Evolutionary conservation across 305 asterid genomes (phyloP).

Genomic region (Rubia peregrina): DNA sequence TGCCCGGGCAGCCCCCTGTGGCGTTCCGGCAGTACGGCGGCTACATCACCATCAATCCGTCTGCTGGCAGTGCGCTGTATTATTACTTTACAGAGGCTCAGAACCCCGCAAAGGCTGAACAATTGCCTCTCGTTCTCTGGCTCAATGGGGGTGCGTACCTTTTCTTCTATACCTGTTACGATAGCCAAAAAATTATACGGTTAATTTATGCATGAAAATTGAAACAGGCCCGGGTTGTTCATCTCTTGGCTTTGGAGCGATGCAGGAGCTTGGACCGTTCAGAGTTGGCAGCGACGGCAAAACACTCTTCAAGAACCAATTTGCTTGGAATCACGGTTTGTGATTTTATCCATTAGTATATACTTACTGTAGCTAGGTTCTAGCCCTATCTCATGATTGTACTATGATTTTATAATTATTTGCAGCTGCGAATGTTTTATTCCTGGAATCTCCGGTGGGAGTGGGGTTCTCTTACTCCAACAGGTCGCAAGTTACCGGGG

Average conservation of each 20-base stretch:
- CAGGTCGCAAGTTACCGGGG: not conserved
- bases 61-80: slow-evolving; percentile 15
- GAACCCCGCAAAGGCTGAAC: not conserved
- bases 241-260: slow-evolving; percentile 22
- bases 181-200: too few relatives aligned
- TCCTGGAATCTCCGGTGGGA: slow-evolving; percentile 2
- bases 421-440: not conserved
- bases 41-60: slow-evolving; percentile 17
- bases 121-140: slow-evolving; percentile 22
- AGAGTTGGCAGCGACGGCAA: slow-evolving; percentile 4
- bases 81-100: slow-evolving; percentile 22
- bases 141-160: slow-evolving; percentile 13
- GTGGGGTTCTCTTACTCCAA: slow-evolving; percentile 6
- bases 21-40: slow-evolving; percentile 19
- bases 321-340: not conserved
- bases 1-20: slow-evolving; percentile 20
- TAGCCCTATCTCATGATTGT: too few relatives aligned
- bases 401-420: too few relatives aligned
- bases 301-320: not conserved
- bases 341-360: not conserved
- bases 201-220: not conserved
- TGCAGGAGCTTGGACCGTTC: not conserved
- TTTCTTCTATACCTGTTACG: not conserved
- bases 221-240: slow-evolving; percentile 51
- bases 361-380: too few relatives aligned